Conservation (phyloP, 1,139 yeast genomes). For the Fermentozyma sake region DNA sequence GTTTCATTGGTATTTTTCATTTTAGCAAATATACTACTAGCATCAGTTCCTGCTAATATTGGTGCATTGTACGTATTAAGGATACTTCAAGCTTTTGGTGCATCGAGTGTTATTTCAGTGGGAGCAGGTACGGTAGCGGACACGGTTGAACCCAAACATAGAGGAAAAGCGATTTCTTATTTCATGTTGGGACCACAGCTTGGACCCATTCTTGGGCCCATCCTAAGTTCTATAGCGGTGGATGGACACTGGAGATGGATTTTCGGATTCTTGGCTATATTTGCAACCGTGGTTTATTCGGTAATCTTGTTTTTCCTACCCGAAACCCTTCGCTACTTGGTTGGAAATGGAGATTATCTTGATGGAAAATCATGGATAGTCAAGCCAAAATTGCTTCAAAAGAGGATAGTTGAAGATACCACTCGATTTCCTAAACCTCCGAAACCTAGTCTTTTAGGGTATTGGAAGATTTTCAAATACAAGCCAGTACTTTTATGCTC, state of each 20-base stretch:
- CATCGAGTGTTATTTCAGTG: constrained; percentile 49
- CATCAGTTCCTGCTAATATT: constrained; percentile 45
- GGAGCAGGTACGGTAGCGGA: constrained; percentile 59
- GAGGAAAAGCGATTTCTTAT: constrained; percentile 49
- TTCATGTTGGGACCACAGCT: constrained; percentile 60
- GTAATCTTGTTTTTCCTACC: constrained; percentile 44
- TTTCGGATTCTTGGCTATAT: constrained; percentile 48
- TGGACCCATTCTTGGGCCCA: constrained; percentile 56
- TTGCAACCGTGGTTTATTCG: constrained; percentile 36
- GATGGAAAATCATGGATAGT: constrained; percentile 18
- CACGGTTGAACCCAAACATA: constrained; percentile 38
- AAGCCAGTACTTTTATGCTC: constrained; percentile 48
- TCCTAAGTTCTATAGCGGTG: constrained; percentile 37
- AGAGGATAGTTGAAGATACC: constrained; percentile 18
- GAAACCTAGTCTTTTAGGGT: constrained; percentile 37
- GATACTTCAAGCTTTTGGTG: constrained; percentile 51
- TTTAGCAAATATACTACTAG: constrained; percentile 45
- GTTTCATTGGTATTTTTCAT: constrained; percentile 40
- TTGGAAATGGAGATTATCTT: constrained; percentile 45
- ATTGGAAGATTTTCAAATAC: constrained; percentile 32
- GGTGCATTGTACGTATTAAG: constrained; percentile 41
- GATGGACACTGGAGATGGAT: constrained; percentile 50
- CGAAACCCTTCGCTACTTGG: constrained; percentile 51
- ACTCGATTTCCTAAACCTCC: constrained; percentile 43
- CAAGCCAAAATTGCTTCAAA: constrained; percentile 25